Evolutionary conservation across 345 rosid genomes (phyloP), one percentile per base, ranked within the genome.

Genomic region (Stellera chamaejasme): DNA sequence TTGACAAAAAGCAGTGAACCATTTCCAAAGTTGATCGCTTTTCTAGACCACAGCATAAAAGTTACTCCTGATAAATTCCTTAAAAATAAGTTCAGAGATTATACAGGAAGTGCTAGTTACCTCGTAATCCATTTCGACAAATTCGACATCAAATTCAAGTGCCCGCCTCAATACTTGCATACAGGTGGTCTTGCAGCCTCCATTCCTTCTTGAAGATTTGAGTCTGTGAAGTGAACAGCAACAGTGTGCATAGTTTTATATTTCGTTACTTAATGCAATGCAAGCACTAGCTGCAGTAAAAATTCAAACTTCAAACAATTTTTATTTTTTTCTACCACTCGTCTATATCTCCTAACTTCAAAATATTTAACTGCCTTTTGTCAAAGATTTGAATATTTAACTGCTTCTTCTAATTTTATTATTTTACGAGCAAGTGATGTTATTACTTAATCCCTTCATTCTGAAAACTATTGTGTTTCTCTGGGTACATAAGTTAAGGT

Each of bases 121-220:
- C 81, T 76, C 75, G 14, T 60, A 76, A 60, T 72, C 81, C 67
- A 76, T 66, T 66, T 76, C 80, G 4, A 76, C 72, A 58, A 76
- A 76, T 41, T 72, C 75, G 7, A 66, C 80, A 45, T 69, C 43
- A 14, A 72, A 55, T 5, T 76, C 70, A 9, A 72, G 51, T 43
- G 77, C 80, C 55, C 45, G 58, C 54, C 41, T 63, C 57, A 76
- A n/a, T 42, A 76, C 72, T 64, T 69, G 52, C 52, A 66, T 13
- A 56, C 74, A 69, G 43, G 54, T 54, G 10, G n/a, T 54, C 39
- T 52, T 50, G 59, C 55, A 54, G 44, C 66, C 62, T 43, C 45
- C 44, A 36, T 52, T 59, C 50, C 25, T 53, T 36, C 66, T 51
- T 16, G 75, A 47, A 28, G 73, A 54, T 23, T 64, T 60, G 43